Evolutionary conservation across 1,284 basidiomycete genomes (phyloP).

Genomic region (Polyporus tsugae): DNA sequence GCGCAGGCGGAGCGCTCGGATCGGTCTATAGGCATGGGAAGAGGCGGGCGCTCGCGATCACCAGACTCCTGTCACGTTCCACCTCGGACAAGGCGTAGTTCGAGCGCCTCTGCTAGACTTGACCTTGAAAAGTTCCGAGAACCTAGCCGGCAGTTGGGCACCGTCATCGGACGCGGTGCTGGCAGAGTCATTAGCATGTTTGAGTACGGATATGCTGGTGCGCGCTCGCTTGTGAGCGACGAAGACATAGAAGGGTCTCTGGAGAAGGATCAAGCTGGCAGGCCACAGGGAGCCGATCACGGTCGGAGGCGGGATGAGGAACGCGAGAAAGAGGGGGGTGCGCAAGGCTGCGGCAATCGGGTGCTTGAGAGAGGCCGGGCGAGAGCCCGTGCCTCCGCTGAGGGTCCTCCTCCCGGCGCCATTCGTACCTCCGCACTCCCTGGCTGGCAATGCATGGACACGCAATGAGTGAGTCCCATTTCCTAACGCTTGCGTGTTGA

Average conservation of each 20-base stretch:
- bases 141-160: conserved; percentile 23
- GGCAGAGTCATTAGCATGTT: conserved; percentile 25
- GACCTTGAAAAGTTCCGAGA: conserved; percentile 16
- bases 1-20: conserved; percentile 29
- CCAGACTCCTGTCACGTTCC: conserved; percentile 18
- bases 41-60: conserved; percentile 20
- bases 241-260: conserved; percentile 35
- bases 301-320: neutral
- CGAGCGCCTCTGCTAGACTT: conserved; percentile 23
- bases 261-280: conserved; percentile 23
- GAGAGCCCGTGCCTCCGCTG: conserved; percentile 19
- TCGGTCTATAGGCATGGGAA: neutral
- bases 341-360: conserved; percentile 6
- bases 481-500: neutral
- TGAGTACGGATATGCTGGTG: conserved; percentile 15
- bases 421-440: conserved; percentile 7
- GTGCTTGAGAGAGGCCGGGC: conserved; percentile 29
- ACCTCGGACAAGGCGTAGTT: conserved; percentile 25
- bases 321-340: neutral
- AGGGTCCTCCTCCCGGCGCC: neutral
- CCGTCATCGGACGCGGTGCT: conserved; percentile 30
- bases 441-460: conserved; percentile 17
- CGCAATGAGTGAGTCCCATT: conserved; percentile 11
- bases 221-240: conserved; percentile 30
- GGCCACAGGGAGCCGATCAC: neutral